These are phyloP conservation scores for Erodium maritimum DNA, from an alignment of 345 rosid genomes.

Conservation along the genomic window DNA sequence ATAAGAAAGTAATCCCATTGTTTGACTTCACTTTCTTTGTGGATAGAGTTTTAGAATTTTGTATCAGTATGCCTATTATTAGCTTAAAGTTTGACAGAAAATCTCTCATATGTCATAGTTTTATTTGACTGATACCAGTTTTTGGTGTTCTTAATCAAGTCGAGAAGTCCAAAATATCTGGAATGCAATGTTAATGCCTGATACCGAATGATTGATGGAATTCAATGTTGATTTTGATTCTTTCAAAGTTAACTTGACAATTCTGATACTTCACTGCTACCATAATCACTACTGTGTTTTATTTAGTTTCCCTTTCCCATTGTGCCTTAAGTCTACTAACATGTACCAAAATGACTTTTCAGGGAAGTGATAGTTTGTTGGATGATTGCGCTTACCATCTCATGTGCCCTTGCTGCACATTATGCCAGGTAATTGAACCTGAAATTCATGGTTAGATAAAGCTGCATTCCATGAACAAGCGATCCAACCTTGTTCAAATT, in stretches of 20 bases:
- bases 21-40: not conserved
- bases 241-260: too few relatives aligned
- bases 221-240: too few relatives aligned
- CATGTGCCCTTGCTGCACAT: constrained; percentile 63
- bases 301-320: too few relatives aligned
- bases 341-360: constrained; percentile 8
- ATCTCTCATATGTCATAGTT: not conserved
- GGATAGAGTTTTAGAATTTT: not conserved
- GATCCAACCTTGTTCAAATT: not conserved
- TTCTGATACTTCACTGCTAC: too few relatives aligned
- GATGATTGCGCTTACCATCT: constrained; percentile 75
- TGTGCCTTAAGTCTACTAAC: too few relatives aligned
- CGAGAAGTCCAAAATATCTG: not conserved
- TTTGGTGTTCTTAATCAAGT: not conserved
- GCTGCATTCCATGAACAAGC: not conserved
- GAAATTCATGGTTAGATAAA: not conserved
- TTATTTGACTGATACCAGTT: not conserved
- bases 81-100: not conserved
- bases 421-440: constrained; percentile 48
- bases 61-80: not conserved
- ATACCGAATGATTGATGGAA: too few relatives aligned
- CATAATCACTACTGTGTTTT: too few relatives aligned
- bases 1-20: too few relatives aligned
- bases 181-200: too few relatives aligned
- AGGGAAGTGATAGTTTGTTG: constrained; percentile 57